Evolutionary conservation across 148 eudicot genomes (phyloP).

Genomic region (Cornus florida): DNA sequence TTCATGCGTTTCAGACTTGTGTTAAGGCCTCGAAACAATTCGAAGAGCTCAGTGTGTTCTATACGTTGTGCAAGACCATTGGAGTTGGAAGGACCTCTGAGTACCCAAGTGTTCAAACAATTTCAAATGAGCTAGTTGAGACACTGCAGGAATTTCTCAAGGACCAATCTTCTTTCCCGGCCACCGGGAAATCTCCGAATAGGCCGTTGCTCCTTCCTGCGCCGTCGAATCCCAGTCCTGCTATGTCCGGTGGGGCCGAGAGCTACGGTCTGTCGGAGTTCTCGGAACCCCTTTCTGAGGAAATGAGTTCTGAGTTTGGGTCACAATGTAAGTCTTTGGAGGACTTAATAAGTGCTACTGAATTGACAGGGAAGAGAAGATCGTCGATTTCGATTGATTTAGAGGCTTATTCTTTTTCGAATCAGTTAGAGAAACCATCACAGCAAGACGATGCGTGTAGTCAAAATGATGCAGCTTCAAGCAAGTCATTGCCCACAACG

Average conservation of each 20-base stretch:
- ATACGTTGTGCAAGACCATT: slow-evolving; percentile 47
- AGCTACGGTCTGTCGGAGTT: slow-evolving; percentile 21
- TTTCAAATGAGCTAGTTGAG: slow-evolving; percentile 60
- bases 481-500: slow-evolving; percentile 37
- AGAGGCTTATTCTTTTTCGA: slow-evolving; percentile 49
- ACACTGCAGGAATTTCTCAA: slow-evolving; percentile 73
- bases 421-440: slow-evolving; percentile 29
- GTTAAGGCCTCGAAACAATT: slow-evolving; percentile 68
- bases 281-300: slow-evolving; percentile 6
- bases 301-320: slow-evolving; percentile 21
- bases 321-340: slow-evolving; percentile 45
- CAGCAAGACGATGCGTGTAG: slow-evolving; percentile 27
- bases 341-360: slow-evolving; percentile 56
- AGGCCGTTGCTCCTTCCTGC: slow-evolving; percentile 22
- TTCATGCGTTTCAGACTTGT: slow-evolving; percentile 60
- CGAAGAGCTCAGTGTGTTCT: slow-evolving; percentile 60
- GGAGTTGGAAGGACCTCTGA: slow-evolving; percentile 71
- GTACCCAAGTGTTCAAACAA: slow-evolving; percentile 61
- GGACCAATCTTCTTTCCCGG: slow-evolving; percentile 64
- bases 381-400: slow-evolving; percentile 51
- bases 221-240: slow-evolving; percentile 14
- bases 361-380: slow-evolving; percentile 16
- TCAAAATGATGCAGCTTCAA: slow-evolving; percentile 44
- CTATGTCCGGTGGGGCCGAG: neutral
- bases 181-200: slow-evolving; percentile 16